Base-by-base conservation (phyloP, 352 stramenopile species). In the Pythium apleroticum region DNA sequence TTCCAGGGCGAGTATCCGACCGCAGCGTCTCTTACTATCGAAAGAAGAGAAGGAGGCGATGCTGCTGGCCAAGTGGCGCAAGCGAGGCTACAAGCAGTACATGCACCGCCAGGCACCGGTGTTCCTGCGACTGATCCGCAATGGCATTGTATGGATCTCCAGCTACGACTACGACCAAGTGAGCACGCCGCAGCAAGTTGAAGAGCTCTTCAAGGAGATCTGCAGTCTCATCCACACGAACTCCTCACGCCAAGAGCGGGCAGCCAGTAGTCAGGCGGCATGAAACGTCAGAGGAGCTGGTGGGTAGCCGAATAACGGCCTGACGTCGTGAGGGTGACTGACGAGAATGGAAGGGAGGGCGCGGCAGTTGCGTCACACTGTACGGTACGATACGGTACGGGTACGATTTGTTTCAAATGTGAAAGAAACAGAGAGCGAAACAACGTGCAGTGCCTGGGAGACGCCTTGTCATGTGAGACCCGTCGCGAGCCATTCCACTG, bases 141-240 rank as follows among this genome's bases (percentile, higher is more conserved):
- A 82, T 49, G 85, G 82, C 9, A 49, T 92, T 25, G 75, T 93
- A 22, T 93, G 84, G 84, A 85, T 91, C 24, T 78, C 84, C 0
- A 77, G 84, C 58, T 91, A 91, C 62, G 79, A 89, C 60, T 89
- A 93, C 57, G 81, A 93, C 33, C 69, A 81, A 52, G 72, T 78
- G n/a, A 75, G 67, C 17, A 76, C 83, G 33, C 59, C 55, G 27
- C 48, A 69, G 11, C 63, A 66, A 27, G 56, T 71, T 7, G 22
- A 66, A 4, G 60, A 62, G 12, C 52, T 80, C 12, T 80, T 77
- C 45, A 35, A 25, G 0, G 62, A 69, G 20, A 65, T 77, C 17
- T 72, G 66, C 37, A 28, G 20, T n/a, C 31, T 74, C 19, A 66
- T 74, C 10, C 57, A 73, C 56, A 28, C 65, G 1, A 68, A 30